phyloP scores from a whole-genome alignment of 176 grass and related monocot genomes.

The bread wheat (Triticum aestivum) region IWGSC_CS_RefSeq_v2.1 NC_057808.1:498473769-498474268 shows the following conservation, averaged over 20 bases:
- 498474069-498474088: neutral
- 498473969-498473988: neutral
- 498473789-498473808: neutral
- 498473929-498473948: too few relatives aligned
- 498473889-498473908: neutral
- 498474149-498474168: slow-evolving; percentile 65
- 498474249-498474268: slow-evolving; percentile 61
- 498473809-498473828: neutral
- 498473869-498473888: neutral
- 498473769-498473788: neutral
- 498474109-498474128: neutral
- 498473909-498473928: neutral
- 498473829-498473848: neutral
- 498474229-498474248: slow-evolving; percentile 69
- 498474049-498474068: neutral
- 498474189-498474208: slow-evolving; percentile 82
- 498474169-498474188: slow-evolving; percentile 78
- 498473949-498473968: too few relatives aligned
- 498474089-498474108: neutral
- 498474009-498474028: neutral
- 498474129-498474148: slow-evolving; percentile 25
- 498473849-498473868: neutral
- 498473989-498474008: neutral
- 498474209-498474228: slow-evolving; percentile 66
- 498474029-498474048: neutral